phyloP scores from a whole-genome alignment of 495 filamentous ascomycete species.

The Neurospora sp. region DNA sequence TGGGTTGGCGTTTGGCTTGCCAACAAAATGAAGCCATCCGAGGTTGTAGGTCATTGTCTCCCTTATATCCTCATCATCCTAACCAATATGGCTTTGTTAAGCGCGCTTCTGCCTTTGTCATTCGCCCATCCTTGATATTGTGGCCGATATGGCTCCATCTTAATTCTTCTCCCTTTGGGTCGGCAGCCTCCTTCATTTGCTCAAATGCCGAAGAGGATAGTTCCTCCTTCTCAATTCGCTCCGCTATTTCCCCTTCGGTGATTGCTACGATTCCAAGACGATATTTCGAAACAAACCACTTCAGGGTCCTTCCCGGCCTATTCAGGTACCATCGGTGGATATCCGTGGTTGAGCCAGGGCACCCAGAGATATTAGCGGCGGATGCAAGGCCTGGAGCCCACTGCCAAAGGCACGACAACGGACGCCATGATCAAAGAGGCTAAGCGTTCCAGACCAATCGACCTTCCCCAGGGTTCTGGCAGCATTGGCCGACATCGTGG shows the following conservation, averaged over 20 bases:
- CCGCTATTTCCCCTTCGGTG: slow-evolving; percentile 11
- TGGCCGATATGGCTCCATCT: slow-evolving; percentile 5
- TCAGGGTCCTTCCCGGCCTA: slow-evolving; percentile 5
- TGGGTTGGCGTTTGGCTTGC: background rate
- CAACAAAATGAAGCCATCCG: background rate
- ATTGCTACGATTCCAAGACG: slow-evolving; percentile 14
- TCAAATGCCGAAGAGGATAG: background rate
- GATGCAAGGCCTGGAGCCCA: background rate
- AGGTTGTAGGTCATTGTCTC: background rate
- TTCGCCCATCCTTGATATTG: background rate
- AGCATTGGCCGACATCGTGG: slow-evolving; percentile 3
- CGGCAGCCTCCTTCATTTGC: slow-evolving; percentile 7
- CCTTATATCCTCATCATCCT: background rate
- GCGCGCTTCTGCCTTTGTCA: background rate
- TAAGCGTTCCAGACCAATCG: slow-evolving; percentile 16
- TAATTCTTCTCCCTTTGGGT: slow-evolving; percentile 2
- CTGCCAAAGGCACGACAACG: slow-evolving; percentile 3
- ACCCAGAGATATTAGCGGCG: background rate
- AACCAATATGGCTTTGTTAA: background rate
- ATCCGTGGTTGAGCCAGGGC: background rate
- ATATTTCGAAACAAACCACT: slow-evolving; percentile 15
- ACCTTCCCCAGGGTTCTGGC: background rate
- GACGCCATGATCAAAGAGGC: slow-evolving; percentile 24
- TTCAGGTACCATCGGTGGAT: background rate
- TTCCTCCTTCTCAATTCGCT: slow-evolving; percentile 19